Base-by-base conservation (phyloP, 164 flowering plant genomes). In the Vitis amurensis region DNA sequence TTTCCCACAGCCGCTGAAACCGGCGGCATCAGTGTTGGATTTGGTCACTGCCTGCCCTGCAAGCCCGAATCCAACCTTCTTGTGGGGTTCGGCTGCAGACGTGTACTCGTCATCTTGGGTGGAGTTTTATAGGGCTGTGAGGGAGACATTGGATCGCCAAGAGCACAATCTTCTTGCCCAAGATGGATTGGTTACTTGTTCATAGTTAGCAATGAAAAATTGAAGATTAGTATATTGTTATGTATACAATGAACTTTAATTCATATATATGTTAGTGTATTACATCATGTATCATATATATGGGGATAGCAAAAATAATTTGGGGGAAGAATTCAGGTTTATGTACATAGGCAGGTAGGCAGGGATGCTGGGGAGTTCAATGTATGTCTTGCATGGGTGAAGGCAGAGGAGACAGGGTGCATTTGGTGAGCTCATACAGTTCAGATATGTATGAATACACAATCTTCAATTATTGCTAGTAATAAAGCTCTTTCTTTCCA, bases 21-120 rank as follows among this genome's bases (percentile, higher is more conserved):
- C 96, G 1, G 88, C 91, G 0, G 83, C 82, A 55, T 86, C 97
- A 8, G 89, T 91, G 62, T 79, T 94, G 81, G 98, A 94, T 79
- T 81, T 92, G 81, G 97, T 91, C 15, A 29, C 91, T 27, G 93
- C 97, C 2, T 84, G 88, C 77, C 92, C 97, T 7, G 86, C 97
- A 1, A 91, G 88, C 68, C 98, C 98, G 1, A 94, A 91, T 63
- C 93, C 88, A 1, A 91, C 98, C 8, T 94, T 94, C 69, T 79
- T 85, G 60, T 88, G 86, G 88, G 92, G 82, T 0, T 77, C 86
- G 2, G 71, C 51, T 2, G 64, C 64, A 2, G 87, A 81, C 17
- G 53, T 9, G 10, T 72, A 82, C 58, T 61, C 92, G 0, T 87
- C 89, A n/a, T 84, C 96, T 1, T 94, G 98, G 98, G 70, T 92